Conservation (phyloP, 2,329 filamentous ascomycete genomes). For the Apiospora phragmitis region DNA sequence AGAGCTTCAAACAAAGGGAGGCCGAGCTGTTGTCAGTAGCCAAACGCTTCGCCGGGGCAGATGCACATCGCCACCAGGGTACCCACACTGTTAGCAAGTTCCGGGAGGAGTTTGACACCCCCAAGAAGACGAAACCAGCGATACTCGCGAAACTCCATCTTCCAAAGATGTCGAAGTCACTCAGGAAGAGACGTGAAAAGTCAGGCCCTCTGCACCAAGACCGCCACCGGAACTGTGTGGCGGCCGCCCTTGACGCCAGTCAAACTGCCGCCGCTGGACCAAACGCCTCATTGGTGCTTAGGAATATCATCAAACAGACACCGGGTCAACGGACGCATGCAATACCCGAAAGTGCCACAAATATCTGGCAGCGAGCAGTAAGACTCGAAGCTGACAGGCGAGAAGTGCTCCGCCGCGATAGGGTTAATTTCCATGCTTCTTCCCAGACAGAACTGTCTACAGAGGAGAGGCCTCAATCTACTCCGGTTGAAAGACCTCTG, state of each 20-base stretch:
- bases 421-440: neutral
- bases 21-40: slow-evolving; percentile 39
- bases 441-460: neutral
- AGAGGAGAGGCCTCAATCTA: neutral
- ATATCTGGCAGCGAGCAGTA: slow-evolving; percentile 17
- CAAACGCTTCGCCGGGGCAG: slow-evolving; percentile 40
- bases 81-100: slow-evolving; percentile 40
- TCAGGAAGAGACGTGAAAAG: slow-evolving; percentile 27
- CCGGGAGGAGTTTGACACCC: slow-evolving; percentile 39
- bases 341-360: slow-evolving; percentile 14
- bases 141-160: slow-evolving; percentile 39
- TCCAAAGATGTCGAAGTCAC: slow-evolving; percentile 26
- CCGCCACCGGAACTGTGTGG: slow-evolving; percentile 11
- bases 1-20: slow-evolving; percentile 39
- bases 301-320: neutral
- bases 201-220: slow-evolving; percentile 15
- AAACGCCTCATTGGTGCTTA: neutral
- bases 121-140: slow-evolving; percentile 26
- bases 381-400: slow-evolving; percentile 16
- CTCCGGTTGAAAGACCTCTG: neutral
- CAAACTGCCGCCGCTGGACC: slow-evolving; percentile 5
- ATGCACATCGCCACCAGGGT: slow-evolving; percentile 30
- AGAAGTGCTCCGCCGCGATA: neutral
- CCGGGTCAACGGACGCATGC: neutral
- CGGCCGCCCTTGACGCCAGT: slow-evolving; percentile 9